Conservation (phyloP, 305 asterid genomes). For the Fraxinus xanthoxyloides region DNA sequence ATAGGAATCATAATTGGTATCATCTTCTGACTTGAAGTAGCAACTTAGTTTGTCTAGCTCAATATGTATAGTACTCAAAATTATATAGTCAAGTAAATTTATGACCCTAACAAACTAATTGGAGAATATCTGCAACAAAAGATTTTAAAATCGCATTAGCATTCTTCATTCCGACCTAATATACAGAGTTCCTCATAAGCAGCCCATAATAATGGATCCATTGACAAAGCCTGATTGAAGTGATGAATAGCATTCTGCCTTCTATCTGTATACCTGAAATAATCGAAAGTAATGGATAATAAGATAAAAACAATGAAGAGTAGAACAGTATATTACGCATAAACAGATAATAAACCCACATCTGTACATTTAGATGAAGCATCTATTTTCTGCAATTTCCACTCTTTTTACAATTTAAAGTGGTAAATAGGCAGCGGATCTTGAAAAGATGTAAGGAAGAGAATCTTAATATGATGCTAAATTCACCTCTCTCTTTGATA, state of each 20-base stretch:
- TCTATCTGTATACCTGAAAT: constrained; percentile 90
- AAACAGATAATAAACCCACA: not conserved
- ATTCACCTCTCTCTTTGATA: not conserved
- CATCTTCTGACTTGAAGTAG: not conserved
- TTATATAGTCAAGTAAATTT: not conserved
- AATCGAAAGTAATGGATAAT: constrained; percentile 18
- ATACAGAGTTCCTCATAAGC: constrained; percentile 95
- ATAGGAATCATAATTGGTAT: not conserved
- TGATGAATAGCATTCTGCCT: constrained; percentile 80
- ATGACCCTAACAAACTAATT: not conserved
- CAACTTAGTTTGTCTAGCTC: not conserved
- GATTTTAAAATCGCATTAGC: not conserved
- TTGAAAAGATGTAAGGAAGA: not conserved
- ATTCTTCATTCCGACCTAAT: constrained; percentile 55
- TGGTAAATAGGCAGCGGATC: not conserved
- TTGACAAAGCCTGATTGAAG: constrained; percentile 82
- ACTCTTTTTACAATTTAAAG: not conserved
- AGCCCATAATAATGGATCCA: constrained; percentile 95
- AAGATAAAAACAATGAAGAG: constrained; percentile 20
- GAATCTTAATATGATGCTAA: not conserved
- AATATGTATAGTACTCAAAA: not conserved
- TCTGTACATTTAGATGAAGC: not conserved
- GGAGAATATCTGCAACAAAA: not conserved
- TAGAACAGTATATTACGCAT: constrained; percentile 8
- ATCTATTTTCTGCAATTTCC: not conserved